phyloP scores from a whole-genome alignment of 495 filamentous ascomycete genomes.

The Aspergillus haitiensis region DNA sequence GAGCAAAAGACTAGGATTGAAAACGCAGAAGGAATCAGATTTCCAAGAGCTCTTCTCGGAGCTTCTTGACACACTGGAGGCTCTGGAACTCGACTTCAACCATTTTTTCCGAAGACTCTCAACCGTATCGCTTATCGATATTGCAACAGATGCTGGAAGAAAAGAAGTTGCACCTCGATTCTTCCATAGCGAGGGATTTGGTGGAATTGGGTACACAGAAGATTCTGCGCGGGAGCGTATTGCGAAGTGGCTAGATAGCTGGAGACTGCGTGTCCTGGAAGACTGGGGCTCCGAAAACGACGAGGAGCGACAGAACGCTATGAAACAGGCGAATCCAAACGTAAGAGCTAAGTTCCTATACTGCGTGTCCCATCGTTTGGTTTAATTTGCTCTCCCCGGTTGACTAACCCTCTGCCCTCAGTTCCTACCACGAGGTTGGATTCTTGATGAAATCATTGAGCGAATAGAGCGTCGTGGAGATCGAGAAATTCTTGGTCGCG shows the following conservation, averaged over 20 bases:
- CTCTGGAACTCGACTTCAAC: slow-evolving; percentile 82
- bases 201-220: slow-evolving; percentile 57
- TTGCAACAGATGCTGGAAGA: slow-evolving; percentile 61
- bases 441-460: slow-evolving; percentile 88
- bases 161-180: slow-evolving; percentile 62
- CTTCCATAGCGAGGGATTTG: slow-evolving; percentile 66
- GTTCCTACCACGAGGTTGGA: slow-evolving; percentile 86
- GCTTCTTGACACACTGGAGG: slow-evolving; percentile 78
- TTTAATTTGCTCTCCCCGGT: background rate
- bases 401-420: slow-evolving; percentile 21
- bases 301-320: slow-evolving; percentile 60
- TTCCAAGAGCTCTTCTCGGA: slow-evolving; percentile 77
- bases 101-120: slow-evolving; percentile 83
- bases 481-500: slow-evolving; percentile 67
- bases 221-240: slow-evolving; percentile 60
- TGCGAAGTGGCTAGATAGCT: slow-evolving; percentile 72
- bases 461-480: slow-evolving; percentile 84
- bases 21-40: slow-evolving; percentile 62
- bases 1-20: slow-evolving; percentile 72
- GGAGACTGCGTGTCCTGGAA: slow-evolving; percentile 64
- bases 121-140: slow-evolving; percentile 51
- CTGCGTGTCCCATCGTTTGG: background rate
- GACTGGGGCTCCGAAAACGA: slow-evolving; percentile 67
- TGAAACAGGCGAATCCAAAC: slow-evolving; percentile 87
- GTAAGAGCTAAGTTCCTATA: slow-evolving; percentile 32